Evolutionary conservation across 164 flowering plant species (phyloP).

Genomic region (Aristolochia fimbriata): DNA sequence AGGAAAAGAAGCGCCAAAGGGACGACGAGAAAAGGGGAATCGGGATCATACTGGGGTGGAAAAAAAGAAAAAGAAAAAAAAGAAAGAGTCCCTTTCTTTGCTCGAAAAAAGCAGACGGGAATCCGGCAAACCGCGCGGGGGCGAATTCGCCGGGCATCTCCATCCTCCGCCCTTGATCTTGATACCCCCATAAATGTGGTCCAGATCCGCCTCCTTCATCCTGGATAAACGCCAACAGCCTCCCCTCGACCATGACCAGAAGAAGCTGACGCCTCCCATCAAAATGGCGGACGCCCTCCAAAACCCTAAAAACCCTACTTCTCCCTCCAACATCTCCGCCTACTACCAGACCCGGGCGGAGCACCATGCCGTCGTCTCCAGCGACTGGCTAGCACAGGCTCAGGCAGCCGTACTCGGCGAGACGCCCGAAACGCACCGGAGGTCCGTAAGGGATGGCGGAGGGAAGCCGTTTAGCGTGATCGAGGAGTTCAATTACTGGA

Average conservation of each 20-base stretch:
- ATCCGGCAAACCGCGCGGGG: background rate
- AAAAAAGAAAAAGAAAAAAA: too few relatives aligned
- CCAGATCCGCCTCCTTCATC: conserved; percentile 84
- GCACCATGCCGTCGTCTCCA: conserved; percentile 82
- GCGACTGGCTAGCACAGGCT: conserved; percentile 96
- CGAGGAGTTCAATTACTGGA: conserved; percentile 84
- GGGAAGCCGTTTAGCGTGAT: conserved; percentile 54
- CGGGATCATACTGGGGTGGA: too few relatives aligned
- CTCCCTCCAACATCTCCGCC: conserved; percentile 43
- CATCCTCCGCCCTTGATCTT: background rate
- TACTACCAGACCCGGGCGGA: conserved; percentile 90
- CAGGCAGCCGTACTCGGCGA: conserved; percentile 60
- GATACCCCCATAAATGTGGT: conserved; percentile 46
- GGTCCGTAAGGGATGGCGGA: background rate
- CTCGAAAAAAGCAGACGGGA: background rate
- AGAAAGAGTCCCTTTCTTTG: background rate
- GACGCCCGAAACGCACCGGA: conserved; percentile 3
- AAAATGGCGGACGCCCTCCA: conserved; percentile 31
- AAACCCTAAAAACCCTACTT: conserved; percentile 29
- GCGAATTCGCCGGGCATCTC: background rate
- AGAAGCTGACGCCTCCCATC: conserved; percentile 13
- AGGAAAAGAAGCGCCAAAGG: too few relatives aligned
- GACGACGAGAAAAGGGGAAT: too few relatives aligned
- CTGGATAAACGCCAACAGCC: conserved; percentile 39
- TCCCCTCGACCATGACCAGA: background rate